Evolutionary conservation across 345 rosid genomes (phyloP), one percentile per base, ranked within the genome.

Genomic region (Erodium maritimum): DNA sequence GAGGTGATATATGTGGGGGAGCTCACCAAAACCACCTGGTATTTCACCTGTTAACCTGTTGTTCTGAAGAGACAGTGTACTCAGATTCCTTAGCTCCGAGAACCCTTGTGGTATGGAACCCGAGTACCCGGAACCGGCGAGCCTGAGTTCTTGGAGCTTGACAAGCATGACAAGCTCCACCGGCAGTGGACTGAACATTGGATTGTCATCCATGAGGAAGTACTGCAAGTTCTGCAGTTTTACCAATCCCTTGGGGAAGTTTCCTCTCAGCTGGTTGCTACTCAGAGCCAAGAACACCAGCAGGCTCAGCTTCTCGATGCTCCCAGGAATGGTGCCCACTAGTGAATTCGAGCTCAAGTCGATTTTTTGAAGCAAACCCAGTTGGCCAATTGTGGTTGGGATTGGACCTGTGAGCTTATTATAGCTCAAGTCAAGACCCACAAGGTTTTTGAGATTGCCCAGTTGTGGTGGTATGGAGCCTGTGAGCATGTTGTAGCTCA

Each of bases 171-270:
- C 86, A 54, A 87, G 61, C 61, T 79, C 91, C 1, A n/a, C 51
- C 0, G 97, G 97, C n/a, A 90, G 68, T 34, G 88, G 66, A 5
- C 67, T 64, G 67, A 59, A 68, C 86, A 90, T 80, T 18, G 91
- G 94, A 65, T 90, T 90, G 52, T 83, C 84, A 61, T 87, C 97
- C 95, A 90, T 83, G 54, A 90, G 73, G 57, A 90, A 80, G 75
- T 83, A 90, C 66, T 90, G 94, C 55, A 90, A 75, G 57, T 67
- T 77, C 62, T 77, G 75, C 13, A 90, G 74, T 53, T 82, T 87
- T 1, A 65, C 59, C 62, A 90, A 25, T 58, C 87, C 89, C 37
- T 65, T 65, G 1, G 95, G 95, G 19, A 87, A 66, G 34, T 63
- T 50, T 2, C 97, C 96, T 24, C 66, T 78, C 12, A 90, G 72